Evolutionary conservation across 192 early-diverging fungal genomes (phyloP), one percentile per base, ranked within the genome.

Genomic region (Coemansia sp.): DNA sequence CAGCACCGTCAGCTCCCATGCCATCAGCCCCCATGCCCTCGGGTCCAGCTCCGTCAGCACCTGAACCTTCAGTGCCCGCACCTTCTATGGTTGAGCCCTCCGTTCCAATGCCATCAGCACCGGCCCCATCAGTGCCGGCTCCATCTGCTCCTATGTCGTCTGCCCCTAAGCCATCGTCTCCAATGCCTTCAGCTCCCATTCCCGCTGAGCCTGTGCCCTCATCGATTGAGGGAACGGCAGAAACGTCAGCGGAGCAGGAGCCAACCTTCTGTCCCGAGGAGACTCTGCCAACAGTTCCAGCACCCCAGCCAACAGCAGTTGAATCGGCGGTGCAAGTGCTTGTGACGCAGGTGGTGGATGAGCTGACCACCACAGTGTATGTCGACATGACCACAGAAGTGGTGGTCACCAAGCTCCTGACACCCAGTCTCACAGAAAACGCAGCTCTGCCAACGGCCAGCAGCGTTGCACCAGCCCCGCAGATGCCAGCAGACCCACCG

Each of bases 121-220:
- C 60, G 4, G 63, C 56, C 42, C 62, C 69, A 8, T 42, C 41
- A 13, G 41, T 39, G 5, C 47, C 67, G 7, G 51, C 61, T 47
- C 56, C 61, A 0, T 60, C 54, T n/a, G 26, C 22, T 12, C 74
- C 67, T 12, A 11, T 46, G 15, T 52, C 45, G 16, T 16, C 32
- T 8, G 47, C 66, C 45, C 61, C 26, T 26, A 12, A 48, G 10
- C 56, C 61, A 2, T 52, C 52, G 8, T 16, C 41, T 6, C 74
- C 68, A 12, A 62, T 56, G 36, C 65, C 69, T 9, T 42, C 68
- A 0, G 21, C 52, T 12, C 67, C 60, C 5, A 61, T 40, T 16
- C 60, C 71, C 2, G 41, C n/a, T 0, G 32, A 9, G 2, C 57
- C 57, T 11, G 39, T 8, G 39, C n/a, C 57, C 15, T 59, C 57